These are phyloP conservation scores for Phytopythium boreale DNA, from an alignment of 352 stramenopile genomes.

Conservation along the genomic window DNA sequence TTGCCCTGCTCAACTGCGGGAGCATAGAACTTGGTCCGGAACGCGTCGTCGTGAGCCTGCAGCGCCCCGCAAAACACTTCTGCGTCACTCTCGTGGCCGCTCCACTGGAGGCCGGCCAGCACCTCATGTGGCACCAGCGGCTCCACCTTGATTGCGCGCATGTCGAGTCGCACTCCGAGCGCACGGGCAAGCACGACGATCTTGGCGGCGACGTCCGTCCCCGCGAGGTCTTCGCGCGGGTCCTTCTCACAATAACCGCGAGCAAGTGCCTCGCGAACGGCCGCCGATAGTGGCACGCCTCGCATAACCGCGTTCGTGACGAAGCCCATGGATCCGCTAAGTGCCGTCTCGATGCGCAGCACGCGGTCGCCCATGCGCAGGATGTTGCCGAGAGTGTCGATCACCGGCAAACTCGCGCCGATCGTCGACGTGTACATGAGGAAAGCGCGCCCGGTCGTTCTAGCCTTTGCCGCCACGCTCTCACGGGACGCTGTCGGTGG, in stretches of 20 bases:
- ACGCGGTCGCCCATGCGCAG: slow-evolving; percentile 69
- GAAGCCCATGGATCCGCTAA: slow-evolving; percentile 76
- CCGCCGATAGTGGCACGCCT: slow-evolving; percentile 54
- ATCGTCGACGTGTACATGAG: slow-evolving; percentile 84
- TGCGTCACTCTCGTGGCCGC: slow-evolving; percentile 27
- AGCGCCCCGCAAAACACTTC: slow-evolving; percentile 52
- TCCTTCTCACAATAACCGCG: slow-evolving; percentile 71
- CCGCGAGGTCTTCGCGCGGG: slow-evolving; percentile 64
- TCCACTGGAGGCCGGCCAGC: slow-evolving; percentile 46
- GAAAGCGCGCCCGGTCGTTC: slow-evolving; percentile 49
- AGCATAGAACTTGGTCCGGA: slow-evolving; percentile 51
- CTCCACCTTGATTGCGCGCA: slow-evolving; percentile 45
- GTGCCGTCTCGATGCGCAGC: slow-evolving; percentile 44
- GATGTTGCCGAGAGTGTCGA: slow-evolving; percentile 76
- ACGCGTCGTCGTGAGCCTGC: slow-evolving; percentile 48
- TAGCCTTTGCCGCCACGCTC: slow-evolving; percentile 41
- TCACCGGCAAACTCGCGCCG: slow-evolving; percentile 59
- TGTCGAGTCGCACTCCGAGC: slow-evolving; percentile 50
- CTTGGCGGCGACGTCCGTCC: slow-evolving; percentile 65
- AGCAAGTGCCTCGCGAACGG: slow-evolving; percentile 41
- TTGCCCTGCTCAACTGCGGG: slow-evolving; percentile 39
- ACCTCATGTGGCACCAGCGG: slow-evolving; percentile 46
- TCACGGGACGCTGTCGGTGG: slow-evolving; percentile 53
- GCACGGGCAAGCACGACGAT: slow-evolving; percentile 64
- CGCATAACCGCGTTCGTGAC: slow-evolving; percentile 76